A percentile compares a stretch with the other conserved stretches of the same genome.
Conservation (phyloP, 768 basidiomycete genomes). For the Leccinum uliginosum region DNA sequence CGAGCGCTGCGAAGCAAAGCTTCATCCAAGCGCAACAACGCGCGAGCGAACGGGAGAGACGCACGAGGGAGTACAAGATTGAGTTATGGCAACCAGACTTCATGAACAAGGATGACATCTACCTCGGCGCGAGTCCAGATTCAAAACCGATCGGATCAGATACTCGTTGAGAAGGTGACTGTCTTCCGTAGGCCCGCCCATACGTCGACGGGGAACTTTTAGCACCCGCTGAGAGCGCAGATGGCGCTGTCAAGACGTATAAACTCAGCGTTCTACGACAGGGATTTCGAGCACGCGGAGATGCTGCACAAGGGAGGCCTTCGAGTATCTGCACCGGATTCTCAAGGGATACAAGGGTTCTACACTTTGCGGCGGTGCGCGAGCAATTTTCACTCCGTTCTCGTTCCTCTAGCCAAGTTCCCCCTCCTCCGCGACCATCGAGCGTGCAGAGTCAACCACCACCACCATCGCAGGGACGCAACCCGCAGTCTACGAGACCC, state of each 20-base stretch:
- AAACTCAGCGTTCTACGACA: conserved; percentile 85
- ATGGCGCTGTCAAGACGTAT: conserved; percentile 52
- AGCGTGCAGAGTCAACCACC: conserved; percentile 33
- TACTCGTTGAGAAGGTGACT: conserved; percentile 94
- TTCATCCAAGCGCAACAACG: conserved; percentile 73
- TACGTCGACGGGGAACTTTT: conserved; percentile 74
- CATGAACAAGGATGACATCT: conserved; percentile 26
- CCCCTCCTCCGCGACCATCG: conserved; percentile 55
- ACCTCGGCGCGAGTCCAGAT: not conserved
- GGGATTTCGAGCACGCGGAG: conserved; percentile 95
- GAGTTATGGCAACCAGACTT: conserved; percentile 84
- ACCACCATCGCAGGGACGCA: conserved; percentile 37
- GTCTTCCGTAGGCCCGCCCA: conserved; percentile 86
- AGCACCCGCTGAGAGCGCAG: conserved; percentile 34
- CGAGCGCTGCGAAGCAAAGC: conserved; percentile 54
- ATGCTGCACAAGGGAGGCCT: conserved; percentile 87
- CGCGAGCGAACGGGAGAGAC: conserved; percentile 76
- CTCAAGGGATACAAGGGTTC: conserved; percentile 78
- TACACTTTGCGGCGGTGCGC: too few relatives aligned
- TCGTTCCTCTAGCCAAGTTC: conserved; percentile 1
- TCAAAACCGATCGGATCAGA: conserved; percentile 60
- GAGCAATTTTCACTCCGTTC: too few relatives aligned
- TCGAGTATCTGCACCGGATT: conserved; percentile 71
- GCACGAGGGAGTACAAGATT: conserved; percentile 64
- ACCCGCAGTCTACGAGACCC: conserved; percentile 30